Evolutionary conservation across 306 rosid species (phyloP), one percentile per base, ranked within the genome.

Genomic region (Inga leiocalycina): DNA sequence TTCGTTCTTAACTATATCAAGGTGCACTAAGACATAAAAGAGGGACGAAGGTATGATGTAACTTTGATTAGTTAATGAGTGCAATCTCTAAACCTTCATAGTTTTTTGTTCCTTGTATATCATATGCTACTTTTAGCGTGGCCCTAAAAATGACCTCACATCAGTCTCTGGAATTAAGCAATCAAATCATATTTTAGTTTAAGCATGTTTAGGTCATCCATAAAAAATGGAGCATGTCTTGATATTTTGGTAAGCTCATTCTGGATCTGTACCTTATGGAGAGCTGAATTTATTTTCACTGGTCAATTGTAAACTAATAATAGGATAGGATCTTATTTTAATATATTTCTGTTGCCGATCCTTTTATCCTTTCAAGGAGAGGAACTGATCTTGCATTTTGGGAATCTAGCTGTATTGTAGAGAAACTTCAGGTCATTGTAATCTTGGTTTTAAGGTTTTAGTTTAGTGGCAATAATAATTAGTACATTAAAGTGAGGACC

Each of bases 41-140:
- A 71, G 57, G 57, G 59, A 44, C 62, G 34, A 10, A 49, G 14
- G 9, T 41, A 32, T 46, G 27, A 39, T 24, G n/a, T 71, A 15
- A 15, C 3, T 71, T 44, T 34, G 51, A 78, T 83, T 41, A 65
- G n/a, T 57, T 27, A 49, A 66, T 11, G 59, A 70, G 82, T 17
- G n/a, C 48, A 57, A 71, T 43, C 75, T 78, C 10, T 12, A 32
- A 22, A 77, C 48, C 15, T 57, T 9, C 39, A 54, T 20, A 35
- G 2, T 19, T 34, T 20, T 75, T 52, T 12, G n/a, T 17, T 27
- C 30, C 44, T 32, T 74, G n/a, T 52, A 4, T 76, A 48, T 48
- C 39, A 48, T 77, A 46, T 61, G 39, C 34, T n/a, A 39, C 22
- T 71, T 27, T 76, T 65, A 62, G 4, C 20, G 14, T 64, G 62